Evolutionary conservation across 345 rosid genomes (phyloP).

Genomic region (Acer saccharum): DNA sequence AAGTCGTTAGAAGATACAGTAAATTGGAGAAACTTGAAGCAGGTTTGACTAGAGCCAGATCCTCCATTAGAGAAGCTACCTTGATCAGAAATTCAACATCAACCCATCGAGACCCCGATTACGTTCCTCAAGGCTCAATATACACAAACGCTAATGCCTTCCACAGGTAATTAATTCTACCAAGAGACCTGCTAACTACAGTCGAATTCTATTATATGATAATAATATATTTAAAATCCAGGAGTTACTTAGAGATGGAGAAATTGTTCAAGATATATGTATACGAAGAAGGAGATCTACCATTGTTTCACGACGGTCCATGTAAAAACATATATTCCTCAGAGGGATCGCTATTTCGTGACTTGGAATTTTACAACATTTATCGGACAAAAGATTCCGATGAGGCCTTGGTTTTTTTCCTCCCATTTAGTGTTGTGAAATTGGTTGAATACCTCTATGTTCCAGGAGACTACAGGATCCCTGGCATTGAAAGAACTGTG

Average conservation of each 20-base stretch:
- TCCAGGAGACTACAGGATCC: constrained; percentile 30
- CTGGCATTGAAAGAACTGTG: constrained; percentile 44
- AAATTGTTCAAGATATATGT: constrained; percentile 38
- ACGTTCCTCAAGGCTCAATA: constrained; percentile 41
- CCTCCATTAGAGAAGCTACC: constrained; percentile 40
- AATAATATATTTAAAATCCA: too few species aligned
- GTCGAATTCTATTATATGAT: too few species aligned
- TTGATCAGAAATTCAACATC: constrained; percentile 33
- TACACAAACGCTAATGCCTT: constrained; percentile 47
- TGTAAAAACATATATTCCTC: constrained; percentile 42
- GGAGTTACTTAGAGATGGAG: constrained; percentile 52
- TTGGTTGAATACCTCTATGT: constrained; percentile 56
- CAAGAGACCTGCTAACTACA: too few species aligned
- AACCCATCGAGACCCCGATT: constrained; percentile 27
- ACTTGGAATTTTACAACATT: constrained; percentile 37
- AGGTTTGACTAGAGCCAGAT: constrained; percentile 27
- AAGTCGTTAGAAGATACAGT: constrained; percentile 10
- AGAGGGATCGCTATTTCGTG: constrained; percentile 42
- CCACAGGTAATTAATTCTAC: constrained; percentile 21
- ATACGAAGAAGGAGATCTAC: constrained; percentile 44
- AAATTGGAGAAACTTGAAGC: constrained; percentile 35
- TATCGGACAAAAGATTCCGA: constrained; percentile 51
- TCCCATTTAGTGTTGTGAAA: constrained; percentile 75
- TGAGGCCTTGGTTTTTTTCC: constrained; percentile 62
- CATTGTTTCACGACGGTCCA: constrained; percentile 38